phyloP scores from a whole-genome alignment of 1,284 basidiomycete genomes.

The Ceratobasidium sp. region DNA sequence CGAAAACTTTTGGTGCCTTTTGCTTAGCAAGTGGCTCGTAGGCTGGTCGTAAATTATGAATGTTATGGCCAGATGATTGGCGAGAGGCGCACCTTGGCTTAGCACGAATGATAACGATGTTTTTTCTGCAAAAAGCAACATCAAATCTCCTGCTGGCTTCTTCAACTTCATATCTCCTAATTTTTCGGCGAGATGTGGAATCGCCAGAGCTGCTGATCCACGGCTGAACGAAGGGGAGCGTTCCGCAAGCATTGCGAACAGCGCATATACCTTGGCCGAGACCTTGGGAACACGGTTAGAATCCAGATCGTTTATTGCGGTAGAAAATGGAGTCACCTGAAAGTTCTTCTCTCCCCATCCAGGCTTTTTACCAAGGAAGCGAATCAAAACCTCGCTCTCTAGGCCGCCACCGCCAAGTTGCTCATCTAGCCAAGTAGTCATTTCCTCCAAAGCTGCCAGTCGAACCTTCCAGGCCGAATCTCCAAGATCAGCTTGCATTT shows the following conservation, averaged over 20 bases:
- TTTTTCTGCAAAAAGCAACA: conserved; percentile 86
- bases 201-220: conserved; percentile 82
- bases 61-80: background rate
- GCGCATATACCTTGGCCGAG: conserved; percentile 82
- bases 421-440: conserved; percentile 81
- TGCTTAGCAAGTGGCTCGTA: conserved; percentile 92
- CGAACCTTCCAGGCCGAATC: conserved; percentile 95
- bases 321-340: too few species aligned
- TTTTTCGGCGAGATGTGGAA: conserved; percentile 92
- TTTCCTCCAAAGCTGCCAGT: conserved; percentile 85
- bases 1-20: conserved; percentile 97
- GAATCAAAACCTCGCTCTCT: conserved; percentile 89
- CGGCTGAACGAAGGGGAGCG: conserved; percentile 84
- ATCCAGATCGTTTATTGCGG: too few species aligned
- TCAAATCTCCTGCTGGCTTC: conserved; percentile 92
- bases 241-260: conserved; percentile 78
- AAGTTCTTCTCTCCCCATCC: conserved; percentile 99
- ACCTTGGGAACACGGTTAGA: conserved; percentile 62
- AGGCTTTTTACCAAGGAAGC: conserved; percentile 88
- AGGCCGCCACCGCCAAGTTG: conserved; percentile 64
- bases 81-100: conserved; percentile 71
- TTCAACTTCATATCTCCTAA: conserved; percentile 97
- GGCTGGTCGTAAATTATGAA: conserved; percentile 57
- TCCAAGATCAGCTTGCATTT: conserved; percentile 74
- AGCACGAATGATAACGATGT: conserved; percentile 95